Evolutionary conservation across 208 protist species (phyloP).

Genomic region (Leishmania turanica): DNA sequence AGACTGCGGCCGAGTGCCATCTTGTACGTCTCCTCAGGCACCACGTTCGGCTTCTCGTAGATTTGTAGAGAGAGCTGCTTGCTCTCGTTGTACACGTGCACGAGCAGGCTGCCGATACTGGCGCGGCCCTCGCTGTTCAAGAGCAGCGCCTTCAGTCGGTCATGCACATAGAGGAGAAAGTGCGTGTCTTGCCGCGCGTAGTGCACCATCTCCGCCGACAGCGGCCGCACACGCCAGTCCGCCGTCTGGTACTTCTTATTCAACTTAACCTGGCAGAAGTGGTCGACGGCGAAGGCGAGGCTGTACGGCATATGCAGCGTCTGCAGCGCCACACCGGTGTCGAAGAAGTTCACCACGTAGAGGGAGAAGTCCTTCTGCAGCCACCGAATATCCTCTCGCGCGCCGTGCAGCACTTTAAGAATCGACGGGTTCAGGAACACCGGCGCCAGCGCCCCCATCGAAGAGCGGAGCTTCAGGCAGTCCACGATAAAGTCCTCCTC

Average conservation of each 20-base stretch:
- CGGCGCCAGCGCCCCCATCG: slow-evolving; percentile 89
- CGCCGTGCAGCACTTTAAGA: slow-evolving; percentile 98
- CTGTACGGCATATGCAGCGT: slow-evolving; percentile 91
- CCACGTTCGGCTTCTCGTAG: slow-evolving; percentile 94
- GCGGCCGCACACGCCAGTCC: slow-evolving; percentile 98
- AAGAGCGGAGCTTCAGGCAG: slow-evolving; percentile 91
- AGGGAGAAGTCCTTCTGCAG: slow-evolving; percentile 98
- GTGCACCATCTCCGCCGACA: slow-evolving; percentile 96
- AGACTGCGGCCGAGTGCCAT: slow-evolving; percentile 72
- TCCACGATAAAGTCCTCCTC: slow-evolving; percentile 97
- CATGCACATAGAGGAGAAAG: slow-evolving; percentile 98
- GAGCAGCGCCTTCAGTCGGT: slow-evolving; percentile 83
- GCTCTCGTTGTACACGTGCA: slow-evolving; percentile 85
- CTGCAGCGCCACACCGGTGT: slow-evolving; percentile 97
- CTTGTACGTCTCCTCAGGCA: slow-evolving; percentile 73
- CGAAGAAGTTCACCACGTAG: slow-evolving; percentile 99
- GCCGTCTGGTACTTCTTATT: slow-evolving; percentile 98
- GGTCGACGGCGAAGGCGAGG: slow-evolving; percentile 94
- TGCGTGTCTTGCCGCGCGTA: slow-evolving; percentile 99
- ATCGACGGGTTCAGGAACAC: slow-evolving; percentile 94
- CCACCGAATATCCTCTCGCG: slow-evolving; percentile 97
- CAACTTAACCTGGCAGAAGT: slow-evolving; percentile 94
- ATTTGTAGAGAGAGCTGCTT: slow-evolving; percentile 79
- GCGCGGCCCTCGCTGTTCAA: slow-evolving; percentile 80
- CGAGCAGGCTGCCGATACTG: slow-evolving; percentile 80